Evolutionary conservation across 768 basidiomycete genomes (phyloP).

Genomic region (Lactifluus echinatus): DNA sequence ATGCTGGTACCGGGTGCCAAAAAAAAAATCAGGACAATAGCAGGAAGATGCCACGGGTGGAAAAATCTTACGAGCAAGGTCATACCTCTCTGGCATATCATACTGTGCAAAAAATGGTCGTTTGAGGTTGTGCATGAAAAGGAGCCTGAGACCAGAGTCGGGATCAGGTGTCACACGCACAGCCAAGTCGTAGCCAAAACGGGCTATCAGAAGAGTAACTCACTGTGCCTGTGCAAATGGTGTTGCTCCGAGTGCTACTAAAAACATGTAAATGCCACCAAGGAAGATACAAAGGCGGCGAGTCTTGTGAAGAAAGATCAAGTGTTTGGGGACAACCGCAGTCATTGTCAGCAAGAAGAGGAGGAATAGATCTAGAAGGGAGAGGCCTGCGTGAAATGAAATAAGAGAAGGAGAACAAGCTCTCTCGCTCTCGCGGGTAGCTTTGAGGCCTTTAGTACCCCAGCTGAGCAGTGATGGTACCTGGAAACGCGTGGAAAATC

Average conservation of each 20-base stretch:
- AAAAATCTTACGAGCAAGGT: conserved; percentile 59
- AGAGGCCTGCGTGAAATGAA: not conserved
- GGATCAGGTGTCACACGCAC: conserved; percentile 25
- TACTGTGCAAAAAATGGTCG: conserved; percentile 59
- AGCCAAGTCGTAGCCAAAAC: not conserved
- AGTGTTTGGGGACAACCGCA: conserved; percentile 1
- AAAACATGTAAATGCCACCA: conserved; percentile 42
- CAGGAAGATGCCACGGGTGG: not conserved
- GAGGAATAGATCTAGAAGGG: no score
- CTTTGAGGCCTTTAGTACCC: not conserved
- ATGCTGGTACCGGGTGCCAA: conserved; percentile 1
- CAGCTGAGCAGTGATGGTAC: not conserved
- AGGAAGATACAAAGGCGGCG: conserved; percentile 30
- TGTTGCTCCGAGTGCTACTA: conserved; percentile 43
- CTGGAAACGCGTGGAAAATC: not conserved
- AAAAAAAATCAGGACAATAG: not conserved
- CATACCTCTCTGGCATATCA: conserved; percentile 65
- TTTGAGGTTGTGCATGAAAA: conserved; percentile 61
- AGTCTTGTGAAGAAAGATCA: conserved; percentile 23
- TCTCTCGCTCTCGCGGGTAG: not conserved
- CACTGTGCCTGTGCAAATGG: conserved; percentile 67
- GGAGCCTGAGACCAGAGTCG: conserved; percentile 28
- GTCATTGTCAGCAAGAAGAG: not conserved
- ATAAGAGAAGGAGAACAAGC: not conserved
- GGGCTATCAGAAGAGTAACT: conserved; percentile 26